Percentiles rank a stretch among this genome's conserved stretches.
phyloP scores from a whole-genome alignment of 805 yeast genomes.

The Spathaspora sp. region DNA sequence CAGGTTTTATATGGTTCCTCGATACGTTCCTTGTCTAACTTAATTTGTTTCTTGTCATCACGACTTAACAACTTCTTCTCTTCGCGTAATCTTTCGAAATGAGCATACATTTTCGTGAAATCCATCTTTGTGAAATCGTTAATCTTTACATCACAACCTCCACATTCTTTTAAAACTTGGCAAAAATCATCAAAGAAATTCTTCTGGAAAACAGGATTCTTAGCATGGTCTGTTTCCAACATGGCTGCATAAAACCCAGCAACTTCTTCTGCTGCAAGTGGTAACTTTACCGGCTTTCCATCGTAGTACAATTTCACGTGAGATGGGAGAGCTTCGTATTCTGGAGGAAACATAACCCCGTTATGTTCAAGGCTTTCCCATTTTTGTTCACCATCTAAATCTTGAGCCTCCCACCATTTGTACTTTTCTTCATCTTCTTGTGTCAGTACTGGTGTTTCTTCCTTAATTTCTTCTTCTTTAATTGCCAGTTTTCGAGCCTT shows the following conservation, averaged over 20 bases:
- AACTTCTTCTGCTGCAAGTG: constrained; percentile 87
- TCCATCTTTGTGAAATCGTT: constrained; percentile 67
- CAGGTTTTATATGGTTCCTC: constrained; percentile 86
- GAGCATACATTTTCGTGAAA: constrained; percentile 67
- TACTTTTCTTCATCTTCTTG: constrained; percentile 46
- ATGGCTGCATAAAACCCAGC: constrained; percentile 94
- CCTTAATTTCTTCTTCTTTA: constrained; percentile 3
- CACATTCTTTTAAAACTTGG: constrained; percentile 62
- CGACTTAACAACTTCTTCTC: constrained; percentile 65
- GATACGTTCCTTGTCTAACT: constrained; percentile 64
- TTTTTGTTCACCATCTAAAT: constrained; percentile 66
- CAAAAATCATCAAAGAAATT: constrained; percentile 83
- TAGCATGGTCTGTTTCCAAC: constrained; percentile 83
- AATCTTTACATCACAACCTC: constrained; percentile 72
- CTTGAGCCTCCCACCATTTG: constrained; percentile 86
- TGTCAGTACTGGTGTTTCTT: constrained; percentile 5
- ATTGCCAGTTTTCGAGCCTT: background rate
- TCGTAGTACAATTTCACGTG: constrained; percentile 73
- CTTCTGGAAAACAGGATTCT: constrained; percentile 79
- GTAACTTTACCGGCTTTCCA: constrained; percentile 70
- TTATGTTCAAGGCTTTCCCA: constrained; percentile 86
- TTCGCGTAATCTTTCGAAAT: constrained; percentile 67
- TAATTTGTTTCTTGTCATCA: constrained; percentile 72
- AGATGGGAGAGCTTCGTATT: constrained; percentile 79
- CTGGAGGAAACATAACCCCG: constrained; percentile 94